phyloP scores from a whole-genome alignment of 2,329 filamentous ascomycete genomes.

The Trichoderma pleuroti region DNA sequence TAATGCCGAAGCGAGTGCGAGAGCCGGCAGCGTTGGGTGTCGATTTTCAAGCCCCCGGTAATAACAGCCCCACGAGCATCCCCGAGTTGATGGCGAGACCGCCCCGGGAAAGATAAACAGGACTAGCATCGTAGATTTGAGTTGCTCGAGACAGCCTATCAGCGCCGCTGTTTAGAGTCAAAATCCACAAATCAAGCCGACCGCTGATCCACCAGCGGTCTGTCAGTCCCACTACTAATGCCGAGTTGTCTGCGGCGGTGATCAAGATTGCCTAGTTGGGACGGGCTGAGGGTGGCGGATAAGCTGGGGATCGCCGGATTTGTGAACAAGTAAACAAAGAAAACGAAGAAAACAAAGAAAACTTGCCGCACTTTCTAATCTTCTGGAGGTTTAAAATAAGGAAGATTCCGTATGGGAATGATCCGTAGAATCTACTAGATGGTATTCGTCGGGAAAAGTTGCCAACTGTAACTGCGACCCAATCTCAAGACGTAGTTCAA shows the following conservation, averaged over 20 bases:
- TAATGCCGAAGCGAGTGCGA: constrained; percentile 6
- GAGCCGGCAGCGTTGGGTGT: background rate
- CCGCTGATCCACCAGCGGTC: background rate
- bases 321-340: background rate
- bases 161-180: background rate
- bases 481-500: background rate
- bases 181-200: background rate
- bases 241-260: background rate
- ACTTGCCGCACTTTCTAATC: background rate
- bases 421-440: background rate
- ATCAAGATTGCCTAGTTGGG: background rate
- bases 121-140: background rate
- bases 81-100: constrained; percentile 14
- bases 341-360: background rate
- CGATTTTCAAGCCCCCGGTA: background rate
- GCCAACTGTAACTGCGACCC: background rate
- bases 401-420: background rate
- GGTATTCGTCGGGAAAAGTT: background rate
- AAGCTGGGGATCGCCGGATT: background rate
- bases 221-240: background rate
- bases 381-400: background rate
- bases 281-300: background rate
- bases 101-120: background rate
- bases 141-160: background rate
- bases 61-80: background rate